Percentiles rank a stretch among this genome's conserved stretches.
These are phyloP conservation scores for Serendipita sp. DNA, from an alignment of 768 basidiomycete genomes.

Conservation along the genomic window DNA sequence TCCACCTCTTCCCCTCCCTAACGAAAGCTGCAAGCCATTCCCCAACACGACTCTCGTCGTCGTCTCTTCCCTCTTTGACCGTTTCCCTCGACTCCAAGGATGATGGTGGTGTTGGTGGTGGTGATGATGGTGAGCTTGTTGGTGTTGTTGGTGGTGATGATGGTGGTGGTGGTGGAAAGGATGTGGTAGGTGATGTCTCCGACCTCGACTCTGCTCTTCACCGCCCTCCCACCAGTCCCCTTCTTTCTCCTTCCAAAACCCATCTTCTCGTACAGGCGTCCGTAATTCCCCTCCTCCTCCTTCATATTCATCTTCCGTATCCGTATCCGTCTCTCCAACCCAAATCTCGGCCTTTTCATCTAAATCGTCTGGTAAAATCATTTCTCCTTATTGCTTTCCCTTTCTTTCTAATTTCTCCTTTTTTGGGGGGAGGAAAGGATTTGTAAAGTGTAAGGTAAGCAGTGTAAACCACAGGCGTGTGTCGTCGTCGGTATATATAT, in stretches of 20 bases:
- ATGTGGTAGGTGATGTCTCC: not conserved
- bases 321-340: constrained; percentile 1
- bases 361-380: constrained; percentile 6
- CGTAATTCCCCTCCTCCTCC: not conserved
- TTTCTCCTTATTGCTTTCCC: not conserved
- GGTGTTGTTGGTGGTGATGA: not conserved
- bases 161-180: not conserved
- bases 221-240: not conserved
- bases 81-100: not conserved
- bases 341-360: constrained; percentile 5
- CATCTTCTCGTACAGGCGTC: not conserved
- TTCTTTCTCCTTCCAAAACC: not conserved
- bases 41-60: no score
- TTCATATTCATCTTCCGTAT: not conserved
- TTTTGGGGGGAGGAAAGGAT: no score
- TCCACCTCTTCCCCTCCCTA: no score
- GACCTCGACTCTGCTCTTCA: not conserved
- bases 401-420: no score
- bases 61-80: no score
- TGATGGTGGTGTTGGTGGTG: not conserved
- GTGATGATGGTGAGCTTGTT: not conserved
- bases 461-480: no score
- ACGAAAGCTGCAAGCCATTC: no score
- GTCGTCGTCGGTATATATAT: no score
- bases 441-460: no score